Conservation (phyloP, 2,329 filamentous ascomycete genomes). For the Cordyceps javanica region DNA sequence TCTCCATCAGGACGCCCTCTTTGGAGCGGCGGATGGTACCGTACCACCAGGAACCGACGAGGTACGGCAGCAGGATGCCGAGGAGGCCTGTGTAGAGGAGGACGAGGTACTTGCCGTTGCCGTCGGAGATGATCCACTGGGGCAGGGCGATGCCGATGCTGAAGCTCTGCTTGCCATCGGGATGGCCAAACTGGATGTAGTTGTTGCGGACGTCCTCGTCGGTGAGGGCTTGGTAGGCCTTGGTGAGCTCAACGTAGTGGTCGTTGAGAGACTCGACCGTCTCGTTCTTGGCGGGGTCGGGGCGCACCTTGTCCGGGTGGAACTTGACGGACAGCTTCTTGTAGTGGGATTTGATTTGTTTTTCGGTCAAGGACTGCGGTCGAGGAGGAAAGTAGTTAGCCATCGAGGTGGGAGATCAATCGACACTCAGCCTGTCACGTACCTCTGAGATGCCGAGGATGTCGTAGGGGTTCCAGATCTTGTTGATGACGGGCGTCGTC, state of each 20-base stretch:
- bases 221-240: slow-evolving; percentile 95
- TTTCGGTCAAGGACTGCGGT: slow-evolving; percentile 73
- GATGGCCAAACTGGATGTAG: slow-evolving; percentile 91
- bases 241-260: slow-evolving; percentile 88
- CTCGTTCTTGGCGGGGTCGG: slow-evolving; percentile 81
- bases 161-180: slow-evolving; percentile 95
- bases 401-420: too few species aligned
- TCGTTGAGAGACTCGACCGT: slow-evolving; percentile 80
- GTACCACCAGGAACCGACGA: slow-evolving; percentile 98
- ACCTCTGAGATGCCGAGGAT: slow-evolving; percentile 83
- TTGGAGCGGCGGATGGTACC: slow-evolving; percentile 89
- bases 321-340: slow-evolving; percentile 76
- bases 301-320: slow-evolving; percentile 88
- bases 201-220: slow-evolving; percentile 97
- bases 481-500: slow-evolving; percentile 63
- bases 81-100: slow-evolving; percentile 83
- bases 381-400: background rate
- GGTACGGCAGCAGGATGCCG: slow-evolving; percentile 83
- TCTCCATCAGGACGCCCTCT: slow-evolving; percentile 88
- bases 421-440: too few species aligned
- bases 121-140: slow-evolving; percentile 85
- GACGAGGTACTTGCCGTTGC: slow-evolving; percentile 92
- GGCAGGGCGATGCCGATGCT: slow-evolving; percentile 96
- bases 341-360: slow-evolving; percentile 88
- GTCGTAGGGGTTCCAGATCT: slow-evolving; percentile 96